These are phyloP conservation scores for Corchorus capsularis DNA, from an alignment of 345 rosid genomes.

Conservation along the genomic window DNA sequence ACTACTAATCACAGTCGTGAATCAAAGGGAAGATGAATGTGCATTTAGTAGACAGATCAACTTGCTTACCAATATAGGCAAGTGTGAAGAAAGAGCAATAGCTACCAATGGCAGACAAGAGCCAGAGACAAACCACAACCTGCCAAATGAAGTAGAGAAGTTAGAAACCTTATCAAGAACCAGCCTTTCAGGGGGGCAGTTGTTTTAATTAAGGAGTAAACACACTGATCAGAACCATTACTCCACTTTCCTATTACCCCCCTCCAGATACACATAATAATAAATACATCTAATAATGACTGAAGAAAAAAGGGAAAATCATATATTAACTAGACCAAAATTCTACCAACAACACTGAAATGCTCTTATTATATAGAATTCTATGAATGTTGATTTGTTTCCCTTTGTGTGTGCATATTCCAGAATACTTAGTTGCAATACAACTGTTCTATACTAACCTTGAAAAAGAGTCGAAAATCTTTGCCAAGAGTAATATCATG, in stretches of 20 bases:
- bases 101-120: conserved; percentile 76
- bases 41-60: conserved; percentile 20
- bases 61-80: conserved; percentile 72
- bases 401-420: not conserved
- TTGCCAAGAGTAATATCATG: conserved; percentile 83
- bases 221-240: not conserved
- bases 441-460: conserved; percentile 41
- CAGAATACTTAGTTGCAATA: not conserved
- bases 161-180: not conserved
- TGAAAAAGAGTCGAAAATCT: conserved; percentile 77
- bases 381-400: not conserved
- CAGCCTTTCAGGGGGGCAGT: not conserved
- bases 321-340: not conserved
- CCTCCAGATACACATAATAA: not conserved
- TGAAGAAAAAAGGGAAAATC: not conserved
- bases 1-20: not conserved
- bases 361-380: not conserved
- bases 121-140: conserved; percentile 93
- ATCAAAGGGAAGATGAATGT: not conserved
- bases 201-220: not conserved
- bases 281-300: not conserved
- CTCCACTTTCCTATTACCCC: not conserved
- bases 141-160: conserved; percentile 34
- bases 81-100: conserved; percentile 84
- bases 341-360: not conserved